These are phyloP conservation scores for Hibiscus syriacus DNA, from an alignment of 345 rosid genomes.

Conservation along the genomic window DNA sequence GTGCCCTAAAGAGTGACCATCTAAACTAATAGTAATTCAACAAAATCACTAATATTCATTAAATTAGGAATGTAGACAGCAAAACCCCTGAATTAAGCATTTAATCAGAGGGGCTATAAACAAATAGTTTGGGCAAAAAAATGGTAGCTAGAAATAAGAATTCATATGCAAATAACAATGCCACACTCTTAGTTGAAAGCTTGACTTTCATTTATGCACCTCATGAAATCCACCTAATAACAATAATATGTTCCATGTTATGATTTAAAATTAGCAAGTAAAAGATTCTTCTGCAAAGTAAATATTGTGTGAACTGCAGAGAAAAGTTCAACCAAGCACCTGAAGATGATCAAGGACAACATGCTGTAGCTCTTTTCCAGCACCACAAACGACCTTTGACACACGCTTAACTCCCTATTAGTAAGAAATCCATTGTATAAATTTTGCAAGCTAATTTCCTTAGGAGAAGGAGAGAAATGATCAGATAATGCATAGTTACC, in stretches of 20 bases:
- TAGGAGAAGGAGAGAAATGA: constrained; percentile 3
- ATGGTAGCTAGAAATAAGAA: not conserved
- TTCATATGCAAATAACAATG: not conserved
- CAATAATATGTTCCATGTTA: constrained; percentile 1
- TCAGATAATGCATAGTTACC: constrained; percentile 34
- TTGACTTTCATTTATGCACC: not conserved
- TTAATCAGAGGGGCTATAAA: not conserved
- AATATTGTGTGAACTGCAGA: constrained; percentile 10
- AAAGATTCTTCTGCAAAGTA: not conserved
- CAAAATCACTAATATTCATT: not conserved
- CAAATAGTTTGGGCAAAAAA: not conserved
- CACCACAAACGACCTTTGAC: constrained; percentile 70
- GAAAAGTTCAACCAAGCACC: constrained; percentile 35
- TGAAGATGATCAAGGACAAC: constrained; percentile 83
- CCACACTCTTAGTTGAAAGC: not conserved
- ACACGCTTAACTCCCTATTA: constrained; percentile 83
- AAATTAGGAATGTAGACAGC: not conserved
- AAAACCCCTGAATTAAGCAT: not conserved
- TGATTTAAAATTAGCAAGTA: not conserved
- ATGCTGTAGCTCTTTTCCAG: constrained; percentile 85
- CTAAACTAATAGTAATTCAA: constrained; percentile 1
- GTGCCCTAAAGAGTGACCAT: not conserved
- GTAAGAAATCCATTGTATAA: constrained; percentile 17
- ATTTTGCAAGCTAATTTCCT: constrained; percentile 6
- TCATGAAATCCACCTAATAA: constrained; percentile 1